phyloP scores from a whole-genome alignment of 2,329 filamentous ascomycete genomes.

The Neurospora crassa region DNA sequence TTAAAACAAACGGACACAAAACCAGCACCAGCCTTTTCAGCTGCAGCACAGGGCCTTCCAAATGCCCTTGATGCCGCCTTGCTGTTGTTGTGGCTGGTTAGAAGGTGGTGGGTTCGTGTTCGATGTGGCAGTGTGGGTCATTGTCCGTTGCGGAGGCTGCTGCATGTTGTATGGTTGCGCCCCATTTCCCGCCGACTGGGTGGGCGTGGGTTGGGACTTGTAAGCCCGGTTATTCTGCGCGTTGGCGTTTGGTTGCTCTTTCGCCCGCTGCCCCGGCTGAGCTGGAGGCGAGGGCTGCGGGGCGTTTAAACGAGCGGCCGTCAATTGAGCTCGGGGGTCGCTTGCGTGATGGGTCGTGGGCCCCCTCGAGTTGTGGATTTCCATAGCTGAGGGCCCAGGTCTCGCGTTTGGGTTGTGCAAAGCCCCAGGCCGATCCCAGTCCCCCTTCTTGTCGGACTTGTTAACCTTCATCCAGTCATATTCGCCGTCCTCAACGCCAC shows the following conservation, averaged over 20 bases:
- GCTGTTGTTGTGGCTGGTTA: constrained; percentile 58
- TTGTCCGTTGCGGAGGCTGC: constrained; percentile 61
- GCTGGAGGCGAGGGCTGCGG: constrained; percentile 82
- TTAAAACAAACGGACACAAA: constrained; percentile 1
- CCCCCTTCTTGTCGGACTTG: constrained; percentile 70
- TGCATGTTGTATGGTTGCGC: constrained; percentile 53
- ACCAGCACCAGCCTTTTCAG: constrained; percentile 27
- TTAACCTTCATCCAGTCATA: constrained; percentile 99
- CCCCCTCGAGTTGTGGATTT: constrained; percentile 64
- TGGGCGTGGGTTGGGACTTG: neutral
- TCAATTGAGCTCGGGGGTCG: constrained; percentile 51
- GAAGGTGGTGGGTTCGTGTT: constrained; percentile 45
- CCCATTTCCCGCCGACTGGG: neutral
- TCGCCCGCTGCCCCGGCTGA: constrained; percentile 57
- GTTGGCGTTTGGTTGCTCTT: constrained; percentile 66
- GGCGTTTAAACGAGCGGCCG: constrained; percentile 85
- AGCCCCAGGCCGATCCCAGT: constrained; percentile 57
- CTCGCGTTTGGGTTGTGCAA: constrained; percentile 70
- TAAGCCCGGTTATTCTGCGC: constrained; percentile 31
- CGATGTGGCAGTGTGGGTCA: constrained; percentile 51
- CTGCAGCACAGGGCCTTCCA: constrained; percentile 91
- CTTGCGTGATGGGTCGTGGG: constrained; percentile 53
- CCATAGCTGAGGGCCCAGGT: constrained; percentile 75
- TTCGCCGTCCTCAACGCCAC: constrained; percentile 93
- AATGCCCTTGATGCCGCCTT: constrained; percentile 80